Percentiles rank a stretch among this genome's conserved stretches.
Conservation (phyloP, 1,284 basidiomycete genomes). For the Sutorius eximius region DNA sequence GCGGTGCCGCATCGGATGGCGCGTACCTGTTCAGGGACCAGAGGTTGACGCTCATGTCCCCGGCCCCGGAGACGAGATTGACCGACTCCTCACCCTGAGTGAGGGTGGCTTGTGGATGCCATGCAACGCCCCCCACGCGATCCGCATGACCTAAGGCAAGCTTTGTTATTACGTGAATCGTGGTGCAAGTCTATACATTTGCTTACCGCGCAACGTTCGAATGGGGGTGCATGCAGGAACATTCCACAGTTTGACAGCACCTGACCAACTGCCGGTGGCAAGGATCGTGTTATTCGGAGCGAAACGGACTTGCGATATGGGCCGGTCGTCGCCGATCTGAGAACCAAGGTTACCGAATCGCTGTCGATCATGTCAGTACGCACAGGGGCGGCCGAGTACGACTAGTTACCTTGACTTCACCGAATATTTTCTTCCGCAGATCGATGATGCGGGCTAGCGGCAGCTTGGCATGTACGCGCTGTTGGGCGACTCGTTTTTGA, state of each 20-base stretch:
- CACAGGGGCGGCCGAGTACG: not conserved
- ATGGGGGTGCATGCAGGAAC: constrained; percentile 85
- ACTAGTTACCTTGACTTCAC: constrained; percentile 75
- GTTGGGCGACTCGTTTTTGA: constrained; percentile 86
- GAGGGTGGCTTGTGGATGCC: constrained; percentile 96
- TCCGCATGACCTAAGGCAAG: constrained; percentile 73
- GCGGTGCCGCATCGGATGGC: not conserved
- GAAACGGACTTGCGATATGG: constrained; percentile 92
- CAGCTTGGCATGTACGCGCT: constrained; percentile 83
- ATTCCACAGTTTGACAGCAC: constrained; percentile 92
- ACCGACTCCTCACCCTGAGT: constrained; percentile 66
- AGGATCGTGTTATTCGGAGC: constrained; percentile 87
- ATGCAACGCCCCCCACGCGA: constrained; percentile 92
- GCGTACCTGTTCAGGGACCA: constrained; percentile 86
- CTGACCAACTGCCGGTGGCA: constrained; percentile 95
- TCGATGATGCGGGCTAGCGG: constrained; percentile 92
- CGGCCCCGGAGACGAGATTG: constrained; percentile 91
- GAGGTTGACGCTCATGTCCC: constrained; percentile 81
- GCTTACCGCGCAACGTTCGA: constrained; percentile 66
- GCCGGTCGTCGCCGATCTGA: constrained; percentile 96
- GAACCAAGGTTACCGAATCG: constrained; percentile 92
- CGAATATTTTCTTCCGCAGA: constrained; percentile 85
- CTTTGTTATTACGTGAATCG: constrained; percentile 13
- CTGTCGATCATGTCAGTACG: constrained; percentile 40
- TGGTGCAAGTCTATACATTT: not conserved